phyloP scores from a whole-genome alignment of 2,329 filamentous ascomycete species.

The Colletotrichum tofieldiae region DNA sequence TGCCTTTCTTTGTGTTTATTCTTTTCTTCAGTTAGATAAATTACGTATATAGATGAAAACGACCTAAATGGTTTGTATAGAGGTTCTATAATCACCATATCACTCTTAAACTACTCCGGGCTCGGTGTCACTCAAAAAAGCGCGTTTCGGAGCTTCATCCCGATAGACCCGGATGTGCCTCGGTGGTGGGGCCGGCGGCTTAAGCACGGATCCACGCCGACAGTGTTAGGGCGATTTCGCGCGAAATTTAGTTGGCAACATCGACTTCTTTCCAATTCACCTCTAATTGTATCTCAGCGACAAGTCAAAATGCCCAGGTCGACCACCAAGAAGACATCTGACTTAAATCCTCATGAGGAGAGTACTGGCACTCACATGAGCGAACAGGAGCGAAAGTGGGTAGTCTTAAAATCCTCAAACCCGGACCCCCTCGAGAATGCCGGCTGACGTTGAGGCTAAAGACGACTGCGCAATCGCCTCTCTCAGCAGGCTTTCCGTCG shows the following conservation, averaged over 20 bases:
- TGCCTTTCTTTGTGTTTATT: no score
- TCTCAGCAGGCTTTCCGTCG: slow-evolving; percentile 53
- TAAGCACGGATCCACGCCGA: neutral
- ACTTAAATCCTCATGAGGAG: neutral
- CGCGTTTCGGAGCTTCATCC: neutral
- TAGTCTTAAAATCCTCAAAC: neutral
- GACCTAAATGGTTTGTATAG: no score
- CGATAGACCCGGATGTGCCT: neutral
- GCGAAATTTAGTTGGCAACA: neutral
- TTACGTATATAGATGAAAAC: no score
- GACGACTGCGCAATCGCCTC: slow-evolving; percentile 52
- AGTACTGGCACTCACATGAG: neutral
- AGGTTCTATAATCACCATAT: no score
- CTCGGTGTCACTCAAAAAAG: neutral
- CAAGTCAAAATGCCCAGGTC: neutral
- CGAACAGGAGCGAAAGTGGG: slow-evolving; percentile 31
- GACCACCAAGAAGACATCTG: neutral
- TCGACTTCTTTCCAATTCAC: neutral
- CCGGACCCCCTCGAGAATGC: no score
- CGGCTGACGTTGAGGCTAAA: slow-evolving; percentile 19
- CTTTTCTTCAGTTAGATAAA: no score
- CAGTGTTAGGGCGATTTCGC: neutral
- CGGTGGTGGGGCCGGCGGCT: neutral
- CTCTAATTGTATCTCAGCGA: neutral
- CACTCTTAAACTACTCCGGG: neutral